A percentile compares a stretch with the other conserved stretches of the same genome.
Conservation (phyloP, 2,329 filamentous ascomycete genomes). For the Fusarium neocosmosporiellum region DNA sequence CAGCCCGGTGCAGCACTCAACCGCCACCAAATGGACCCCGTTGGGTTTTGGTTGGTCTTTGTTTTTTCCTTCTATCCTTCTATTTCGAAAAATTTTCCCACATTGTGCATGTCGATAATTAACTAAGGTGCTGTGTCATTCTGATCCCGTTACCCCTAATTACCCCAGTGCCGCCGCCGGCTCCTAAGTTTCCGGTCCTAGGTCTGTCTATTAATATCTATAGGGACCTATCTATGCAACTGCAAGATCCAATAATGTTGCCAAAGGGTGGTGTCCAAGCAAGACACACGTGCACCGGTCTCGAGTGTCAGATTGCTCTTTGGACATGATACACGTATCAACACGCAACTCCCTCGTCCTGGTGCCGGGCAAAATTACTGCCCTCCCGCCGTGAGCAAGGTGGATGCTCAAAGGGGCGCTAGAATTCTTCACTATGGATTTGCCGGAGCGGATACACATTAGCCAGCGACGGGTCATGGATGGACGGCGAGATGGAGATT, state of each 20-base stretch:
- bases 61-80: conserved; percentile 16
- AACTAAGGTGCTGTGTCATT: not conserved
- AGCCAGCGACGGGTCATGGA: conserved; percentile 17
- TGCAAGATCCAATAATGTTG: not conserved
- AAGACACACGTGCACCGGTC: not conserved
- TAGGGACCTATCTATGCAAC: not conserved
- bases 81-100: conserved; percentile 16
- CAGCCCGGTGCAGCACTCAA: conserved; percentile 24
- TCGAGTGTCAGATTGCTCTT: not conserved
- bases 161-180: conserved; percentile 27
- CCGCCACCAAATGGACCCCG: conserved; percentile 39
- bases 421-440: conserved; percentile 29
- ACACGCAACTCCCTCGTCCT: not conserved
- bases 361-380: not conserved
- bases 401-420: conserved; percentile 19
- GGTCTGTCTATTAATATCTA: not conserved
- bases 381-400: conserved; percentile 6
- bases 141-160: conserved; percentile 25
- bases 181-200: conserved; percentile 4
- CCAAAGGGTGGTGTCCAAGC: not conserved
- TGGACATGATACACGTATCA: not conserved
- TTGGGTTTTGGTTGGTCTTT: conserved; percentile 37
- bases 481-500: conserved; percentile 30
- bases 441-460: conserved; percentile 13
- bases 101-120: not conserved